Evolutionary conservation across 2,329 filamentous ascomycete genomes (phyloP).

Genomic region (Claviceps monticola): DNA sequence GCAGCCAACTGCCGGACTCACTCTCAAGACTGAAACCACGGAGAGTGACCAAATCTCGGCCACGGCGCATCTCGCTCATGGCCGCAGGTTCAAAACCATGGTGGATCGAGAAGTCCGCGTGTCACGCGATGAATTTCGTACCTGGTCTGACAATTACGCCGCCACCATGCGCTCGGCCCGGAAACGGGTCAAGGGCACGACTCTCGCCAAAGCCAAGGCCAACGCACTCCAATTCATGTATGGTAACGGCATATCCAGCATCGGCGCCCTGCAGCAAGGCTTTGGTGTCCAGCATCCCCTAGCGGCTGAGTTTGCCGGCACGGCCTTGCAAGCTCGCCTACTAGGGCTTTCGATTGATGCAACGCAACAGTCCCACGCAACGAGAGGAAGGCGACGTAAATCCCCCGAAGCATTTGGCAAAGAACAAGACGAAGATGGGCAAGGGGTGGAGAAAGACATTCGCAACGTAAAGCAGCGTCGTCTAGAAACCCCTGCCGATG

Average conservation of each 20-base stretch:
- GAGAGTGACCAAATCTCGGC: conserved; percentile 10
- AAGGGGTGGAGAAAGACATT: conserved; percentile 3
- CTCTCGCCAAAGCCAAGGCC: conserved; percentile 24
- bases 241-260: conserved; percentile 20
- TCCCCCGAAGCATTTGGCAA: conserved; percentile 30
- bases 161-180: conserved; percentile 38
- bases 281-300: conserved; percentile 28
- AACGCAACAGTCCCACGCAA: conserved; percentile 7
- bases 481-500: conserved; percentile 12
- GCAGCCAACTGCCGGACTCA: conserved; percentile 7
- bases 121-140: conserved; percentile 21
- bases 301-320: conserved; percentile 29
- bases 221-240: conserved; percentile 19
- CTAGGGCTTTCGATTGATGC: conserved; percentile 12
- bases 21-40: conserved; percentile 12
- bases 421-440: conserved; percentile 11
- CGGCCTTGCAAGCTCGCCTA: conserved; percentile 23
- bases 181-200: conserved; percentile 14
- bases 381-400: conserved; percentile 25
- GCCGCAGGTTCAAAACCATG: conserved; percentile 14
- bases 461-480: conserved; percentile 25
- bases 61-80: conserved; percentile 12
- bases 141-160: conserved; percentile 30
- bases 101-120: conserved; percentile 22
- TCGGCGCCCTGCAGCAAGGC: conserved; percentile 13